Evolutionary conservation across 2,329 filamentous ascomycete genomes (phyloP).

Genomic region (Curvularia verruculosa): DNA sequence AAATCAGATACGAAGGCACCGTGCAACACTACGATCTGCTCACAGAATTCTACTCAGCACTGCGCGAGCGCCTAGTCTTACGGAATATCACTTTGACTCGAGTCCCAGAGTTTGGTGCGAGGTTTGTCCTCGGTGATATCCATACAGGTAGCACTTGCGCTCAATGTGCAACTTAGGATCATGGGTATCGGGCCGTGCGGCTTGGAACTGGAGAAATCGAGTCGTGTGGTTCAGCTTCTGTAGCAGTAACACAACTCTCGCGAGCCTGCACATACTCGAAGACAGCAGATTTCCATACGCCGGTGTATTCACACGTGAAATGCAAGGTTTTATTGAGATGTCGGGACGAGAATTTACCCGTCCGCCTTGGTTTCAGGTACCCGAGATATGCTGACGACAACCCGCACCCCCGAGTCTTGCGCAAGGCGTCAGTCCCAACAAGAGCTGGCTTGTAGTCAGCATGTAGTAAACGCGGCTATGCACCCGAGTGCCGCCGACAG

Average conservation of each 20-base stretch:
- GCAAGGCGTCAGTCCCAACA: background rate
- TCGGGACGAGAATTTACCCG: background rate
- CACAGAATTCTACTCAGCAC: background rate
- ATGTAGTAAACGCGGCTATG: background rate
- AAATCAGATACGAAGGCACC: background rate
- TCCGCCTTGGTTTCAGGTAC: conserved; percentile 2
- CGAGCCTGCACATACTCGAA: background rate
- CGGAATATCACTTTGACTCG: background rate
- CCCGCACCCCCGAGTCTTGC: background rate
- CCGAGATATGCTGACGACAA: background rate
- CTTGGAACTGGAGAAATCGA: background rate
- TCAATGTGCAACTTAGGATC: background rate
- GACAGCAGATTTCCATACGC: background rate
- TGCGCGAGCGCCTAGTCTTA: background rate
- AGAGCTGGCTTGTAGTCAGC: background rate
- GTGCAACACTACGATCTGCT: background rate
- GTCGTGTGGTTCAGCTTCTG: background rate
- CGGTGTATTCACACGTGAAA: background rate
- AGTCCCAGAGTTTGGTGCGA: background rate
- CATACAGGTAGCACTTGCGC: background rate
- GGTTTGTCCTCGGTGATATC: background rate
- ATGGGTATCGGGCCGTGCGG: background rate
- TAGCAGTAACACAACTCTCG: background rate
- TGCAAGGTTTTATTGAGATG: background rate
- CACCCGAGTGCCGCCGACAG: background rate